Base-by-base conservation (phyloP, 495 filamentous ascomycete species). In the Aspergillus ostianus region DNA sequence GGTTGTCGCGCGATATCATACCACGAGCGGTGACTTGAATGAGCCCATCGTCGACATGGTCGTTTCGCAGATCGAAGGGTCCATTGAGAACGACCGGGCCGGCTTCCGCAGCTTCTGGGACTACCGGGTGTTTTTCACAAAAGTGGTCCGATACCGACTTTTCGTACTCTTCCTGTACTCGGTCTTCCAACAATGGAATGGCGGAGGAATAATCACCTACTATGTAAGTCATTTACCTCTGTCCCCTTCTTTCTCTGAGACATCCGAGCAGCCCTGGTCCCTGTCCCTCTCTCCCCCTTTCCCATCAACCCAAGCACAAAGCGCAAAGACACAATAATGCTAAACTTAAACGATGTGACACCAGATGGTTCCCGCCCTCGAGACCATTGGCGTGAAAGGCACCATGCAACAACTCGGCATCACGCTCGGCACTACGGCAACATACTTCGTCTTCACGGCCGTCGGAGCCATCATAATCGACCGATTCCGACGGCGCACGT, bases 131-230 rank as follows among this genome's bases (percentile, higher is more conserved):
- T 77, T 79, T 58, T 69, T 75, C 59, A 73, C 66, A 20, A 67
- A 68, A 55, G 56, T 61, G 13, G 71, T 70, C 44, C 68, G 69
- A 20, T 77, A 64, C 54, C 67, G 76, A 47, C 54, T 77, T n/a
- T 55, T 77, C 15, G 71, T 76, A 10, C 53, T 77, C 18, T 51
- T 70, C 23, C 64, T 78, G 17, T 79, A 77, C 64, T 76, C 73
- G 0, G 47, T 77, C 36, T 79, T 79, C 59, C 76, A 79, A 53
- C 70, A 76, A 56, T 78, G 76, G 76, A 77, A 77, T 57, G 73
- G 76, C 12, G 73, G 76, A 19, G 64, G 72, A 20, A 79, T 77
- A 20, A 77, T 79, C 46, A 70, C 68, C 12, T 74, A 77, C 51
- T 76, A 74, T 51, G 73, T 74, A 47, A 61, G 68, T 59, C 21